These are phyloP conservation scores for Penicillium herquei DNA, from an alignment of 495 filamentous ascomycete species.

Conservation along the genomic window DNA sequence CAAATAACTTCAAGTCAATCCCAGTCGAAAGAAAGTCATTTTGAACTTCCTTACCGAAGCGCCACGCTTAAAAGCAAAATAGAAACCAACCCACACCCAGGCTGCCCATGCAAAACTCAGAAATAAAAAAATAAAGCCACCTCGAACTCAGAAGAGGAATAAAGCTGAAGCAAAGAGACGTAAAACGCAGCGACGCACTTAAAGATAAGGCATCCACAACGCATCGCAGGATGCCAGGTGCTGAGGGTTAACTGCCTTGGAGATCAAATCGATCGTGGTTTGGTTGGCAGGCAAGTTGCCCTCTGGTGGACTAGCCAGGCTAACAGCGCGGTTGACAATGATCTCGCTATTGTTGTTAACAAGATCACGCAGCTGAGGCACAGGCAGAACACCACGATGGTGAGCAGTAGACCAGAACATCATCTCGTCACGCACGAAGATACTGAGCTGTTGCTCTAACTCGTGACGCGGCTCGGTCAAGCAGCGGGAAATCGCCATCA, in stretches of 20 bases:
- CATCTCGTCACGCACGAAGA: conserved; percentile 97
- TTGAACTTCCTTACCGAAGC: conserved; percentile 18
- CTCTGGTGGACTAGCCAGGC: conserved; percentile 64
- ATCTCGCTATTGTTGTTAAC: conserved; percentile 86
- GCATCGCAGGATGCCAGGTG: conserved; percentile 81
- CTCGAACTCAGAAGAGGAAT: neutral
- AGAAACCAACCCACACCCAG: conserved; percentile 22
- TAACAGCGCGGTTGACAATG: conserved; percentile 84
- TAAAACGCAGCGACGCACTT: conserved; percentile 23
- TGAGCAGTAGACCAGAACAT: conserved; percentile 91
- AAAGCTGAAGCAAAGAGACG: conserved; percentile 4
- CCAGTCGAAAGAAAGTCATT: conserved; percentile 7
- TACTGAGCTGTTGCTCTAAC: conserved; percentile 84
- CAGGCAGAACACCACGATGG: conserved; percentile 64
- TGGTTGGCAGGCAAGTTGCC: conserved; percentile 87
- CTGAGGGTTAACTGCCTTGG: conserved; percentile 80
- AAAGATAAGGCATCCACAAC: conserved; percentile 97
- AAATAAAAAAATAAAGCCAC: conserved; percentile 9
- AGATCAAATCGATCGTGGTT: conserved; percentile 89
- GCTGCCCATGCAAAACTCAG: conserved; percentile 6
- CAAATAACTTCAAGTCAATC: conserved; percentile 16
- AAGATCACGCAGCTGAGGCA: conserved; percentile 75
- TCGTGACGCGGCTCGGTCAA: conserved; percentile 89
- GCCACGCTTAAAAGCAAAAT: conserved; percentile 34
- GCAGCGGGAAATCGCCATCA: conserved; percentile 95